Conservation (phyloP, 345 rosid genomes). For the Ceriops decandra region DNA sequence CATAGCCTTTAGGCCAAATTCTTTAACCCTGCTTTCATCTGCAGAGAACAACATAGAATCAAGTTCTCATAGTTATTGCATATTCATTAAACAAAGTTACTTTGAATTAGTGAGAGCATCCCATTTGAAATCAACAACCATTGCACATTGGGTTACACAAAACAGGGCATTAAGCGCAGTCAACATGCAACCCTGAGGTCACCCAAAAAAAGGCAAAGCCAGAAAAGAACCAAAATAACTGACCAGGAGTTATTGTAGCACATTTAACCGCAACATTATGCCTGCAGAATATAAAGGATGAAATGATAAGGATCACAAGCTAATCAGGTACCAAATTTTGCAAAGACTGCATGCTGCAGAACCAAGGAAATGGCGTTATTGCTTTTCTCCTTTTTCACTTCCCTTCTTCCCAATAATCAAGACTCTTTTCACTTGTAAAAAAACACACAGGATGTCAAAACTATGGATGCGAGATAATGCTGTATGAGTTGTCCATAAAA, state of each 20-base stretch:
- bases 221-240: conserved; percentile 21
- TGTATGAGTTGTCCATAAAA: not conserved
- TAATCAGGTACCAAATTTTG: not conserved
- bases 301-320: conserved; percentile 1
- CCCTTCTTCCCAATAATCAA: no score
- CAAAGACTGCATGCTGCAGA: not conserved
- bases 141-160: not conserved
- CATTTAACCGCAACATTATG: conserved; percentile 96
- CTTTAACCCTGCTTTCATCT: conserved; percentile 96
- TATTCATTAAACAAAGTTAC: not conserved
- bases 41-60: conserved; percentile 25
- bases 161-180: not conserved
- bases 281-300: conserved; percentile 39
- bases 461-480: no score
- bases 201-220: not conserved
- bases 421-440: not conserved
- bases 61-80: not conserved
- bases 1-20: conserved; percentile 83
- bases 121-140: not conserved
- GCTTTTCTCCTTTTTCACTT: not conserved
- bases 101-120: not conserved
- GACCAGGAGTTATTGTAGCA: conserved; percentile 97
- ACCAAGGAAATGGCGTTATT: not conserved
- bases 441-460: not conserved
- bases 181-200: not conserved